Evolutionary conservation across 768 basidiomycete species (phyloP).

Genomic region (Harrya chromipes): DNA sequence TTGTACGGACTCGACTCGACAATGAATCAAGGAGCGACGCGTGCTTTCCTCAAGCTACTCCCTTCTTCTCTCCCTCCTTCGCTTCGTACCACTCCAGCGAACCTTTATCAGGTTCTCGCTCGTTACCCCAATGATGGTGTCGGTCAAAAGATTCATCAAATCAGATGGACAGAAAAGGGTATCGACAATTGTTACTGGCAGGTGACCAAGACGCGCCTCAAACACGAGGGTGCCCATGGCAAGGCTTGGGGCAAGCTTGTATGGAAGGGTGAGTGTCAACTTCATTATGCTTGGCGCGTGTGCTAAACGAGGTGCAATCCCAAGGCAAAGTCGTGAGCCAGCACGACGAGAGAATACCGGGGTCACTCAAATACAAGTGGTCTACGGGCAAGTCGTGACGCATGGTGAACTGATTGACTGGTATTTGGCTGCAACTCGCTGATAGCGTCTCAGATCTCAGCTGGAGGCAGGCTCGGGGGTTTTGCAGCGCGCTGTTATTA

Average conservation of each 20-base stretch:
- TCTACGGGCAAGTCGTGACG: conserved; percentile 43
- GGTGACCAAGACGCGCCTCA: conserved; percentile 68
- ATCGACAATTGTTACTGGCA: conserved; percentile 71
- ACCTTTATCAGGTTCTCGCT: conserved; percentile 70
- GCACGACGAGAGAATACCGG: conserved; percentile 61
- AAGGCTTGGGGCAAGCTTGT: conserved; percentile 80
- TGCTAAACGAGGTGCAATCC: conserved; percentile 8
- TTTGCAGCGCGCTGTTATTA: too few species aligned
- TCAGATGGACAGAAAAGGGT: conserved; percentile 67
- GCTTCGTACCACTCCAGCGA: conserved; percentile 54
- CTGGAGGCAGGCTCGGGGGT: too few species aligned
- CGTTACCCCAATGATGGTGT: conserved; percentile 64
- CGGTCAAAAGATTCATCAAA: conserved; percentile 67
- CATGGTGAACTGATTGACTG: conserved; percentile 5
- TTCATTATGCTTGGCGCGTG: neutral
- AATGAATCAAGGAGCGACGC: conserved; percentile 27
- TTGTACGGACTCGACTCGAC: neutral
- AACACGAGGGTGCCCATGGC: conserved; percentile 70
- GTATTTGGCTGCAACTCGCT: neutral
- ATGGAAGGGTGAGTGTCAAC: conserved; percentile 64
- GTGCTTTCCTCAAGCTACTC: conserved; percentile 52
- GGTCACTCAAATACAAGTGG: conserved; percentile 77
- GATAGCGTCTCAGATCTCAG: neutral
- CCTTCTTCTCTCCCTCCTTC: conserved; percentile 58
- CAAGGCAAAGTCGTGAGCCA: conserved; percentile 60